Evolutionary conservation across 1,139 yeast genomes (phyloP).

Genomic region (Sugiyamaella paludigena): DNA sequence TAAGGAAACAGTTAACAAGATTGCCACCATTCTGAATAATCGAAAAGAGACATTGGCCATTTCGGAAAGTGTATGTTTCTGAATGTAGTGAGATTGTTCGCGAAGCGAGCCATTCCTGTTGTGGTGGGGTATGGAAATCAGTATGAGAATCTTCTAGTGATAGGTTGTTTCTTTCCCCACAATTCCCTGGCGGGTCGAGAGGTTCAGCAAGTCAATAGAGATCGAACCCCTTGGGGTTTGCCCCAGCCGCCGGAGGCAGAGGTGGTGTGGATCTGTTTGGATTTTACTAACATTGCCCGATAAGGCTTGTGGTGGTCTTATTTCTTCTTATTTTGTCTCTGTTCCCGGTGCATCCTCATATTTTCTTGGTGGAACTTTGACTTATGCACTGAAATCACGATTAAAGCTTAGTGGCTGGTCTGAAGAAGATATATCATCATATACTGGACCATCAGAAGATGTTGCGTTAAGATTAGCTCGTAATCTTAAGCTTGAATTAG

Average conservation of each 20-base stretch:
- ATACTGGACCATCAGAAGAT: constrained; percentile 70
- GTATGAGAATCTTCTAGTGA: too few relatives aligned
- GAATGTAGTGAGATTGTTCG: too few relatives aligned
- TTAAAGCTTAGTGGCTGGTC: constrained; percentile 78
- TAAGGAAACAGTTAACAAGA: constrained; percentile 49
- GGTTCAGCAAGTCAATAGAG: too few relatives aligned
- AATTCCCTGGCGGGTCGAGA: too few relatives aligned
- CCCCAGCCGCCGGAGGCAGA: too few relatives aligned
- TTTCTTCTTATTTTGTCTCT: constrained; percentile 75
- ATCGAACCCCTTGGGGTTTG: too few relatives aligned
- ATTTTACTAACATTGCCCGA: neutral
- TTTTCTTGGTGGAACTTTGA: constrained; percentile 79
- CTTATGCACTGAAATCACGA: constrained; percentile 73
- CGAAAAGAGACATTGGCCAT: constrained; percentile 68
- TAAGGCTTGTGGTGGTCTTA: constrained; percentile 80
- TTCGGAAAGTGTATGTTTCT: constrained; percentile 57
- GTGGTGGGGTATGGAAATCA: too few relatives aligned
- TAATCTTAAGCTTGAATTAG: constrained; percentile 73
- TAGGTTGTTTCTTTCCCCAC: too few relatives aligned
- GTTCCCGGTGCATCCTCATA: constrained; percentile 83
- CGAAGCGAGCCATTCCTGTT: too few relatives aligned
- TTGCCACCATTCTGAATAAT: constrained; percentile 53
- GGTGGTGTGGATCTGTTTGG: too few relatives aligned
- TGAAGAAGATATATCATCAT: constrained; percentile 60
- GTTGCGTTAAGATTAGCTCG: constrained; percentile 77